Conservation (phyloP, 352 stramenopile genomes). For the Elongisporangium undulatum region DNA sequence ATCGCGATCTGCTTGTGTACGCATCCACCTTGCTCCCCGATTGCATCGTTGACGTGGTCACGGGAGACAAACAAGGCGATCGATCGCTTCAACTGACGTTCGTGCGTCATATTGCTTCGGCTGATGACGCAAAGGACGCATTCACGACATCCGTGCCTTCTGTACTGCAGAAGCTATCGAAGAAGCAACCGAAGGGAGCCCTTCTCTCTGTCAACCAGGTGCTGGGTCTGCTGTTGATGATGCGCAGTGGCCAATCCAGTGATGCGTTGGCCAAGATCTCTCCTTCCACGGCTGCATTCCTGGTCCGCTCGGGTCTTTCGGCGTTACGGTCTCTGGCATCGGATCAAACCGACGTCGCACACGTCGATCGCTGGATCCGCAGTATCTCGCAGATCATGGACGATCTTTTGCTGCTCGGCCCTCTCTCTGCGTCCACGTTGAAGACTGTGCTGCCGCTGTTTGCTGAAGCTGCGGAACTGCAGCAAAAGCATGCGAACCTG, state of each 20-base stretch:
- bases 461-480: slow-evolving; percentile 11
- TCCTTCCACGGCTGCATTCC: not conserved
- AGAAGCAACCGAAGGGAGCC: slow-evolving; percentile 11
- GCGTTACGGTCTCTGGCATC: not conserved
- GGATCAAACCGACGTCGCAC: not conserved
- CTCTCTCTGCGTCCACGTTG: slow-evolving; percentile 2
- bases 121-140: not conserved
- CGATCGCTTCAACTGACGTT: slow-evolving; percentile 7
- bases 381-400: not conserved
- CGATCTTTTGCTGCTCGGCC: not conserved
- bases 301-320: not conserved
- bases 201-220: slow-evolving; percentile 27
- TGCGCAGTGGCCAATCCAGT: slow-evolving; percentile 9
- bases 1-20: slow-evolving; percentile 10
- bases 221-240: slow-evolving; percentile 27
- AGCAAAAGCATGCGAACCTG: slow-evolving; percentile 6
- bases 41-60: slow-evolving; percentile 10
- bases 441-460: slow-evolving; percentile 20
- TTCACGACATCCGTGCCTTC: slow-evolving; percentile 4
- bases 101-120: slow-evolving; percentile 13
- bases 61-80: not conserved
- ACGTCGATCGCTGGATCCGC: not conserved
- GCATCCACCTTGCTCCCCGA: slow-evolving; percentile 9
- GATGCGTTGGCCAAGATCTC: not conserved
- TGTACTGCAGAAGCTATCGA: slow-evolving; percentile 23